Evolutionary conservation across 2,329 filamentous ascomycete genomes (phyloP).

Genomic region (Pezicula carpinea): DNA sequence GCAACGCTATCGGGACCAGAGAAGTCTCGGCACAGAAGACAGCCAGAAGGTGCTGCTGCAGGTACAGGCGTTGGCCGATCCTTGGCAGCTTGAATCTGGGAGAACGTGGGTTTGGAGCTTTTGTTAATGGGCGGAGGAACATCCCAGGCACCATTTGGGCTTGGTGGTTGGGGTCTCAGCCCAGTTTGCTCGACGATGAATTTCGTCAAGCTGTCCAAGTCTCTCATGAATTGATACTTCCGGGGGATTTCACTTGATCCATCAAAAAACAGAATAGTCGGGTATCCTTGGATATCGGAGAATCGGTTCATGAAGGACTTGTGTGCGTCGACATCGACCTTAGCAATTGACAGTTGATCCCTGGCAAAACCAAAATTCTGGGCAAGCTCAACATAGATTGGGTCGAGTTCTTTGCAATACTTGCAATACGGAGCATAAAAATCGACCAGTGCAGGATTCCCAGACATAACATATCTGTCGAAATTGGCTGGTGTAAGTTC

Average conservation of each 20-base stretch:
- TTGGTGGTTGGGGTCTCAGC: constrained; percentile 9
- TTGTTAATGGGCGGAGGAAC: constrained; percentile 26
- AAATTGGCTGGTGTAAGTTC: constrained; percentile 88
- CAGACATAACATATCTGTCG: constrained; percentile 79
- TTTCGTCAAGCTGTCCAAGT: constrained; percentile 15
- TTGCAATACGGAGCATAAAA: constrained; percentile 96
- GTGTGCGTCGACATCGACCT: constrained; percentile 84
- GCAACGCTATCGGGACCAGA: constrained; percentile 75
- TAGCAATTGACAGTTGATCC: constrained; percentile 75
- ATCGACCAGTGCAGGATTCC: constrained; percentile 90
- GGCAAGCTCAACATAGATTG: constrained; percentile 81
- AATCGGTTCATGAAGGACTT: constrained; percentile 70
- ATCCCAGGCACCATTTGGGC: constrained; percentile 6
- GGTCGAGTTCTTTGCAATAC: constrained; percentile 95
- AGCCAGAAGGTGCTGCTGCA: constrained; percentile 37
- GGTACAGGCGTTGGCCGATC: constrained; percentile 11
- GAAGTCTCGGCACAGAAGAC: constrained; percentile 84
- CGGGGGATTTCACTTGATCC: constrained; percentile 16
- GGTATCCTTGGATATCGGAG: constrained; percentile 71
- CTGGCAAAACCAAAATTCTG: constrained; percentile 69
- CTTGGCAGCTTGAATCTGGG: constrained; percentile 44
- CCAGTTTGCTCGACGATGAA: constrained; percentile 23
- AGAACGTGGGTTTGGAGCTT: constrained; percentile 27
- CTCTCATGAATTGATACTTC: constrained; percentile 14
- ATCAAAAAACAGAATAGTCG: constrained; percentile 90